Base-by-base conservation (phyloP, 2,329 filamentous ascomycete species). In the Cladophialophora immunda region DNA sequence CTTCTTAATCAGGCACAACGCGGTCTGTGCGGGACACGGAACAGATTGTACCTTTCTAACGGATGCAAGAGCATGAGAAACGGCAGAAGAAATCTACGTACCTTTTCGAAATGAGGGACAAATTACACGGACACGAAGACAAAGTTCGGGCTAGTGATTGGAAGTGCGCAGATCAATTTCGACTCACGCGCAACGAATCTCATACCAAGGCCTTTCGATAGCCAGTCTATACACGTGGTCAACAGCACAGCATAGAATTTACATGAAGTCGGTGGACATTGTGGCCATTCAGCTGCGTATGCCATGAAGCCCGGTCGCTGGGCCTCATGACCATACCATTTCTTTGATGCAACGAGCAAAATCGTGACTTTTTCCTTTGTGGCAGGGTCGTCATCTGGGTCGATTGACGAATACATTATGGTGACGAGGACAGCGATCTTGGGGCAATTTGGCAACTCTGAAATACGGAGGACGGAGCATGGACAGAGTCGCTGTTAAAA, bases 11-110 rank as follows among this genome's bases (percentile, higher is more conserved):
- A 11, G n/a, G 27, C 19, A 30, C 27, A 30, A 45, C 22, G 30
- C 27, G 32, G 19, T 36, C 52, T n/a, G 58, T 56, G 64, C 58
- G 38, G 58, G 58, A 58, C 52, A 47, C 41, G 36, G 45, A 5
- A 50, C 45, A 9, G 45, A 50, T 50, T 50, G 45, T 50, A 27
- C 45, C 45, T 50, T 50, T 25, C 22, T 50, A 50, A 50, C 45
- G 45, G 45, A 50, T 17, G 22, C 45, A 25, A 50, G 45, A 27
- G 45, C 19, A 50, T 50, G 45, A 50, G 45, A 7, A 25, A 50
- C 45, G 45, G 45, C 45, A 27, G 45, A 50, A 50, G 22, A 25
- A 25, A 19, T 15, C 11, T 19, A 15, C 45, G 22, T 50, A 11
- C 45, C 45, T 27, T 22, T 25, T 50, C 45, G 45, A 17, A 50